phyloP scores from a whole-genome alignment of 805 yeast genomes.

The Pichia insulana region DNA sequence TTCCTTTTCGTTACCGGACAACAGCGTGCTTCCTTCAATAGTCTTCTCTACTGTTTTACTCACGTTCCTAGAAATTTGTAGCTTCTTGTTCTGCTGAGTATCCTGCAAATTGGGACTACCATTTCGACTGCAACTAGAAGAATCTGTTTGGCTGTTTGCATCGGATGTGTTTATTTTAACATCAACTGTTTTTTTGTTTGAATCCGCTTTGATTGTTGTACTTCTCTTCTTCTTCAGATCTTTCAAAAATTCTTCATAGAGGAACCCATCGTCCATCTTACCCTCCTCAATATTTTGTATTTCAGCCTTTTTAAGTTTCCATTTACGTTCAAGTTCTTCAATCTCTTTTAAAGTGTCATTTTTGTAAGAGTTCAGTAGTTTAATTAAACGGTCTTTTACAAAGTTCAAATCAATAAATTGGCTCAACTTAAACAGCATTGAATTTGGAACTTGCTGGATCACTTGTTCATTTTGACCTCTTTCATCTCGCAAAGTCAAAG shows the following conservation, averaged over 20 bases:
- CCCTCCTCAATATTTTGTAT: constrained; percentile 35
- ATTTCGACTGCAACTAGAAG: constrained; percentile 2
- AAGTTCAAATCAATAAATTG: constrained; percentile 23
- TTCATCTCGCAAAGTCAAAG: constrained; percentile 23
- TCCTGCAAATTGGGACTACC: neutral
- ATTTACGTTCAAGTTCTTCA: constrained; percentile 32
- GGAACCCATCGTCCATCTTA: constrained; percentile 29
- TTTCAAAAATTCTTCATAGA: constrained; percentile 21
- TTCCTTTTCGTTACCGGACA: constrained; percentile 3
- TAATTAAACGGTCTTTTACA: constrained; percentile 28
- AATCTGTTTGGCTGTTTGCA: neutral
- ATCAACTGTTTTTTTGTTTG: neutral
- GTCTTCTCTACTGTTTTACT: constrained; percentile 2
- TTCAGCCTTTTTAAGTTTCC: constrained; percentile 29
- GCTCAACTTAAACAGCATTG: constrained; percentile 27
- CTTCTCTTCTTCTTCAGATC: constrained; percentile 14
- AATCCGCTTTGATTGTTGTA: neutral
- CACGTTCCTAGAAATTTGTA: constrained; percentile 6
- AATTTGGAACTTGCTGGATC: constrained; percentile 27
- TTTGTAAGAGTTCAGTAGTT: constrained; percentile 26
- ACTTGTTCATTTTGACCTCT: constrained; percentile 23
- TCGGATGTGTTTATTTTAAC: neutral
- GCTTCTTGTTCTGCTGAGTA: constrained; percentile 1
- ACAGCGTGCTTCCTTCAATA: neutral
- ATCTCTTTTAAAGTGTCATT: constrained; percentile 27